Conservation (phyloP, 2,329 filamentous ascomycete species). For the Periconia digitata region DNA sequence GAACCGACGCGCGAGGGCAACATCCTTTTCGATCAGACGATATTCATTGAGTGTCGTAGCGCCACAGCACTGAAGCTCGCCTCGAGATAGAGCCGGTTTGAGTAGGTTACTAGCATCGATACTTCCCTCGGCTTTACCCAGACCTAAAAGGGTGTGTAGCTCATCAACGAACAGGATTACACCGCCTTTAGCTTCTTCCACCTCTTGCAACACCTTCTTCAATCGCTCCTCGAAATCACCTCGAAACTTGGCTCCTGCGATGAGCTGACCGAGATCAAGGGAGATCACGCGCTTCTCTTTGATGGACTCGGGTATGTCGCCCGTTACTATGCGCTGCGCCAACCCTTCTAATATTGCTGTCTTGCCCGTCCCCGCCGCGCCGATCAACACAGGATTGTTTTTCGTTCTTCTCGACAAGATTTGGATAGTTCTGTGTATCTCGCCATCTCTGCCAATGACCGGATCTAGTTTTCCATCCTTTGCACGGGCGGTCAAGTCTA, state of each 20-base stretch:
- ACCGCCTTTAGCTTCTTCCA: constrained; percentile 82
- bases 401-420: constrained; percentile 90
- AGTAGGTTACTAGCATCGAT: constrained; percentile 95
- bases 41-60: constrained; percentile 94
- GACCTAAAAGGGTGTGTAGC: constrained; percentile 83
- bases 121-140: constrained; percentile 93
- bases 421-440: constrained; percentile 93
- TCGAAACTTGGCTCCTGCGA: constrained; percentile 92
- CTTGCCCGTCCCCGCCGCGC: constrained; percentile 87
- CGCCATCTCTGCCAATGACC: constrained; percentile 87
- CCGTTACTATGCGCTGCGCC: constrained; percentile 83
- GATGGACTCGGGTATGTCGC: constrained; percentile 93
- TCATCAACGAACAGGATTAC: constrained; percentile 97
- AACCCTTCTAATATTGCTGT: constrained; percentile 91
- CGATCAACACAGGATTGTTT: constrained; percentile 94
- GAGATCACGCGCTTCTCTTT: constrained; percentile 90
- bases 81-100: constrained; percentile 89
- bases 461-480: constrained; percentile 90
- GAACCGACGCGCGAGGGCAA: constrained; percentile 86
- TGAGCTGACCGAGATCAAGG: constrained; percentile 86
- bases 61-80: constrained; percentile 92
- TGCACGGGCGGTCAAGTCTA: constrained; percentile 85
- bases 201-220: constrained; percentile 88
- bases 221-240: constrained; percentile 95
- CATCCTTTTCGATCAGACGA: constrained; percentile 91